Conservation (phyloP, 345 rosid genomes). For the Aquilaria yunnanensis region DNA sequence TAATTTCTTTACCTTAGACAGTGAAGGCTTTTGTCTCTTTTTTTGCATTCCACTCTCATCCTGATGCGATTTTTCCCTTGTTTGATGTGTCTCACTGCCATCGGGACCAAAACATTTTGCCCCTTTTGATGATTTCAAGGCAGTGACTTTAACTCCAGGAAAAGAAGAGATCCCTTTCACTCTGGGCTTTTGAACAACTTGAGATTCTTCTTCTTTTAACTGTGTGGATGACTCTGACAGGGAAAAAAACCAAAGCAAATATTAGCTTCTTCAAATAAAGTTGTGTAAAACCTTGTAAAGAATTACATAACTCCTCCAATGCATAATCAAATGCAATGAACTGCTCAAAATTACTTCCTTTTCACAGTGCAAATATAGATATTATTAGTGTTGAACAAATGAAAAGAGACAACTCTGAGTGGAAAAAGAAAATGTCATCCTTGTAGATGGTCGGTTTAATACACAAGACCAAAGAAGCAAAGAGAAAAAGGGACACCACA, state of each 20-base stretch:
- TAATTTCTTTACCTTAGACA: constrained; percentile 41
- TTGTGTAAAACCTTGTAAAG: too few relatives aligned
- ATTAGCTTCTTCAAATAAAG: too few relatives aligned
- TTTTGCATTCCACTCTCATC: constrained; percentile 34
- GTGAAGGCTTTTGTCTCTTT: constrained; percentile 53
- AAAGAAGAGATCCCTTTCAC: constrained; percentile 34
- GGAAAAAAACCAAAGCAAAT: constrained; percentile 2
- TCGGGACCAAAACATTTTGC: constrained; percentile 29
- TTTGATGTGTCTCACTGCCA: constrained; percentile 30
- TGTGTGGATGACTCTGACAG: constrained; percentile 48
- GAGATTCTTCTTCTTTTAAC: constrained; percentile 41
- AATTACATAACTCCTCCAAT: too few relatives aligned
- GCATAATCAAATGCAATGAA: too few relatives aligned
- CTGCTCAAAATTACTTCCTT: too few relatives aligned
- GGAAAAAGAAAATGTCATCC: too few relatives aligned
- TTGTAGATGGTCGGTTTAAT: too few relatives aligned
- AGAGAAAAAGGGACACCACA: too few relatives aligned
- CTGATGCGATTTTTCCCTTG: constrained; percentile 34
- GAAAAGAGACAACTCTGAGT: too few relatives aligned
- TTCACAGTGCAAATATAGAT: too few relatives aligned
- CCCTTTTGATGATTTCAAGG: constrained; percentile 31
- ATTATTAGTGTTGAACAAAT: too few relatives aligned
- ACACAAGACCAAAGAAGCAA: too few relatives aligned
- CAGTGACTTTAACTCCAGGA: constrained; percentile 33
- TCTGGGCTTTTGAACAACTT: constrained; percentile 35